phyloP scores from a whole-genome alignment of 2,329 filamentous ascomycete genomes.

The Dactylellina cionopaga region DNA sequence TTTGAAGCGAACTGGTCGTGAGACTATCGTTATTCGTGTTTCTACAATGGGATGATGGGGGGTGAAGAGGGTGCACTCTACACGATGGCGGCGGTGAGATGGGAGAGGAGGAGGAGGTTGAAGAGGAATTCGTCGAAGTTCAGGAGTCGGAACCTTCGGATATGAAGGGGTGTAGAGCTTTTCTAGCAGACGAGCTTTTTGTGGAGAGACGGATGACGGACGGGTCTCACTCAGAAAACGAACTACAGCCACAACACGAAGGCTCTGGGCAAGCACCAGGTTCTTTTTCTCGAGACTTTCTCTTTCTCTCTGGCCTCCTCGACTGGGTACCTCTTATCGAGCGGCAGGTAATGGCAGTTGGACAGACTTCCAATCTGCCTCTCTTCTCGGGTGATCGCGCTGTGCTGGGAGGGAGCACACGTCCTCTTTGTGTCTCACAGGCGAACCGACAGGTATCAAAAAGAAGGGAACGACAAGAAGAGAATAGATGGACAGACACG shows the following conservation, averaged over 20 bases:
- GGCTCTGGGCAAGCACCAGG: too few relatives aligned
- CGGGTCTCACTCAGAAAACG: constrained; percentile 7
- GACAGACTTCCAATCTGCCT: too few relatives aligned
- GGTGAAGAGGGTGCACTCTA: constrained; percentile 8
- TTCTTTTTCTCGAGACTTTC: too few relatives aligned
- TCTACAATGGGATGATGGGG: constrained; percentile 1
- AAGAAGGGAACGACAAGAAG: background rate
- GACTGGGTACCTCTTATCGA: too few relatives aligned
- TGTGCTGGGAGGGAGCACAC: too few relatives aligned
- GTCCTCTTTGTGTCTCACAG: too few relatives aligned
- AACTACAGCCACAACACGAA: constrained; percentile 10
- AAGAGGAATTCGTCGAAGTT: constrained; percentile 32
- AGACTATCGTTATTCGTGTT: constrained; percentile 43
- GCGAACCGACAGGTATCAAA: too few relatives aligned
- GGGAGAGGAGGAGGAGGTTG: background rate
- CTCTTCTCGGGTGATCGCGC: too few relatives aligned
- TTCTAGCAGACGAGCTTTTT: constrained; percentile 13
- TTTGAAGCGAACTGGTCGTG: constrained; percentile 32
- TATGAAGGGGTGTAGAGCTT: constrained; percentile 28
- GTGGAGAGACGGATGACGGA: background rate
- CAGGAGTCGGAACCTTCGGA: constrained; percentile 50
- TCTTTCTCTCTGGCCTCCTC: too few relatives aligned
- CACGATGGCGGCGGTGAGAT: constrained; percentile 1
- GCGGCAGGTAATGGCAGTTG: too few relatives aligned
- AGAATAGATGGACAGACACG: constrained; percentile 5